Evolutionary conservation across 768 basidiomycete genomes (phyloP), one percentile per base, ranked within the genome.

Genomic region (Pleurotus sapidus): DNA sequence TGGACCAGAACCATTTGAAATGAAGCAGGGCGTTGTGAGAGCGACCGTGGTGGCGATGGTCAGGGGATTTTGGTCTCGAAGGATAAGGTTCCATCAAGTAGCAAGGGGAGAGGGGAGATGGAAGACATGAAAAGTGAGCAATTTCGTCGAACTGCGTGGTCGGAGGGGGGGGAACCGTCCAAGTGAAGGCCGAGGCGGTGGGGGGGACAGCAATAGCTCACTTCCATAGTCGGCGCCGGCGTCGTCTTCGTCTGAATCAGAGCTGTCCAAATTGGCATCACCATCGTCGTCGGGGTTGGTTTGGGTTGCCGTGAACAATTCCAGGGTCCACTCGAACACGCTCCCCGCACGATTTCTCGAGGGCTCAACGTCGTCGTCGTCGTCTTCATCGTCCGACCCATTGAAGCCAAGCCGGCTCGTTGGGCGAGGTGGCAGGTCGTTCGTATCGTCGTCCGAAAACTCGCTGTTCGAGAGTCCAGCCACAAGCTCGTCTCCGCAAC

Each of bases 1-100:
- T 65, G 38, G 73, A 71, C 88, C 88, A 89, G 61, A 89, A 78
- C 67, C 71, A 80, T 64, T 87, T 89, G 61, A 81, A 68, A 62
- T 87, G 79, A 12, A 75, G 70, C 37, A 89, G 76, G 1, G 83
- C 82, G 58, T 78, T 80, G 15, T 81, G 80, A 11, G 87, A 89
- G 60, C 84, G 77, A 2, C 88, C 88, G 63, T 82, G 87, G 59
- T 89, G 76, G 5, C 66, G 64, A 60, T 83, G 83, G 30, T 69
- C 64, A 59, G 56, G 37, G 45, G 34, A 20, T 45, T 30, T 27
- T 24, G 42, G n/a, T 17, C 4, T 42, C 27, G 54, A 12, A 34
- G 54, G 25, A 49, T 6, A 58, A 64, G 49, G 61, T 27, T 53
- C 58, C 49, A 45, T 40, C 11, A 51, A 42, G 14, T 59, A 57